Evolutionary conservation across 768 basidiomycete species (phyloP).

Genomic region (Paxillus involutus): DNA sequence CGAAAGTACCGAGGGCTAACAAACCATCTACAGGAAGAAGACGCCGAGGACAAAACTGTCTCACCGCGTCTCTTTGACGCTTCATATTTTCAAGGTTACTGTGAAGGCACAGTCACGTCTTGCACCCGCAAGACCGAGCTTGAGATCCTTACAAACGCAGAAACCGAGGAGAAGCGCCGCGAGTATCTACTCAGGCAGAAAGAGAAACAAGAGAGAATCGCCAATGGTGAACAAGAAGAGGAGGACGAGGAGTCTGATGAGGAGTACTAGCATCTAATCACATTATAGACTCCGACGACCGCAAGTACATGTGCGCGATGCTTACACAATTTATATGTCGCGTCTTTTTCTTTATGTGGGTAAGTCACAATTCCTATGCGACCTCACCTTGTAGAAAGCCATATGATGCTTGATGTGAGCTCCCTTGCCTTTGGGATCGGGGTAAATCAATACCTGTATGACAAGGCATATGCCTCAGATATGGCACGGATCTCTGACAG

Average conservation of each 20-base stretch:
- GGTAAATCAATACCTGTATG: too few relatives aligned
- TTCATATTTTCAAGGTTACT: slow-evolving; percentile 25
- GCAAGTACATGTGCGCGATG: too few relatives aligned
- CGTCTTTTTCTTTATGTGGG: too few relatives aligned
- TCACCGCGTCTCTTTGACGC: slow-evolving; percentile 17
- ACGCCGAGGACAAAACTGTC: slow-evolving; percentile 21
- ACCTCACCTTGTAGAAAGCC: too few relatives aligned
- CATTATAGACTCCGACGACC: too few relatives aligned
- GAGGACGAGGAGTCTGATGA: slow-evolving; percentile 8
- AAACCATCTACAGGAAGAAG: slow-evolving; percentile 15
- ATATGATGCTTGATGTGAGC: too few relatives aligned
- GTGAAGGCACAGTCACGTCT: slow-evolving; percentile 23
- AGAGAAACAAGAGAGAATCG: slow-evolving; percentile 7
- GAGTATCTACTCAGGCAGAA: slow-evolving; percentile 5
- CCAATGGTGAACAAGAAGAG: slow-evolving; percentile 9
- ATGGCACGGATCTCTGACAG: too few relatives aligned
- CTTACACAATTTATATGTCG: too few relatives aligned
- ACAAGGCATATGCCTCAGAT: too few relatives aligned
- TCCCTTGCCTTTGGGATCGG: too few relatives aligned
- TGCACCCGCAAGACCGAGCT: slow-evolving; percentile 18
- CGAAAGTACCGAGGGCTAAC: neutral
- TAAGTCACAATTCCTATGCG: too few relatives aligned
- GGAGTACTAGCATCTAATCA: neutral
- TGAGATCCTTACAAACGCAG: slow-evolving; percentile 20
- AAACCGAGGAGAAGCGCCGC: slow-evolving; percentile 9